Base-by-base conservation (phyloP, 2,329 filamentous ascomycete genomes). In the Xylaria sp. region DNA sequence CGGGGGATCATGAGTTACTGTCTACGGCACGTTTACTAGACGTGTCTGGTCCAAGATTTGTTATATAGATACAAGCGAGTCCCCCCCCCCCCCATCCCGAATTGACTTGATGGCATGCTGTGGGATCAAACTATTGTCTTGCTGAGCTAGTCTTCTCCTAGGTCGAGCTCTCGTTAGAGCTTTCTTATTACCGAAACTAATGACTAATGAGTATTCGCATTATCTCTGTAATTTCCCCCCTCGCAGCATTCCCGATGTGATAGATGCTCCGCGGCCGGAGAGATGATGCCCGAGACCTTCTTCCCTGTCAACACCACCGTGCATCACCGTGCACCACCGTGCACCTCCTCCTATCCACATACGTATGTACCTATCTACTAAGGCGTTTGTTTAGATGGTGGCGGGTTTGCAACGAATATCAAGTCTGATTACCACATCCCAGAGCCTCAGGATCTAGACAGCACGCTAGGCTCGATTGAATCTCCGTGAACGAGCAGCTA, bases 231-330 rank as follows among this genome's bases (percentile, higher is more conserved):
- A 8, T 36, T 36, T 36, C 11, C 34, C 11, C 11, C 7, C 39
- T 17, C 12, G 17, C 34, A 4, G 45, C 34, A 39, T 39, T 54
- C 9, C 59, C 24, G 4, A 19, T n/a, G 17, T 53, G 27, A 32
- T 11, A 11, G 24, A 53, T 21, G 4, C 59, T 54, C 59, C 59
- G 48, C 14, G 17, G 59, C 34, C 34, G 48, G 48, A 30, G 48
- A 30, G 21, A 17, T 30, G 34, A 27, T 45, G 12, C 19, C 17
- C 17, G 7, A 17, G 39, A 17, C 12, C 4, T 17, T 5, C 11
- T 42, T 42, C 36, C 36, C 36, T 42, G 36, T 42, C 11, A 9
- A 9, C 36, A 42, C 36, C 12, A 42, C 9, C 32, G 4, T 34
- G 32, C n/a, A n/a, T n/a, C n/a, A n/a, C n/a, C n/a, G n/a, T n/a